phyloP scores from a whole-genome alignment of 176 grass and related monocot genomes.

The Canna indica region DNA sequence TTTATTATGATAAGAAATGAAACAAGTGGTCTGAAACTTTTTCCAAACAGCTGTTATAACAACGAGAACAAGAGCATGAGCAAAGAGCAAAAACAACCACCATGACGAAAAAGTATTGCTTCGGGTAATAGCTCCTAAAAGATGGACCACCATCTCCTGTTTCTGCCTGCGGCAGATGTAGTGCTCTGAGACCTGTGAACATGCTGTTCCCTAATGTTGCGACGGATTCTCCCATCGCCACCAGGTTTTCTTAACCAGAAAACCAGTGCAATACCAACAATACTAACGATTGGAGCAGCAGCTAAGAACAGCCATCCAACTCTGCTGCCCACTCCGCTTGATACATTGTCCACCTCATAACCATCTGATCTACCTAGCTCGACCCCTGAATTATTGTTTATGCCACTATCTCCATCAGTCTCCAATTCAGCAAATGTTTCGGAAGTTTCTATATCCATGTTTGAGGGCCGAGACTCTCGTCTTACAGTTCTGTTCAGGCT shows the following conservation, averaged over 20 bases:
- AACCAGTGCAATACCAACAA: conserved; percentile 65
- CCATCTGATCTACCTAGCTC: conserved; percentile 18
- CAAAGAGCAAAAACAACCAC: not conserved
- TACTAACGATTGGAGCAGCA: conserved; percentile 55
- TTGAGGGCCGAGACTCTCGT: conserved; percentile 3
- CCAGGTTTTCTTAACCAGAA: conserved; percentile 61
- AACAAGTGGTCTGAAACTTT: not conserved
- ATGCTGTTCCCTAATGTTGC: conserved; percentile 7
- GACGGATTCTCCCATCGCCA: conserved; percentile 11
- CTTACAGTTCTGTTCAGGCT: conserved; percentile 20
- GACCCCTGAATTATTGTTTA: conserved; percentile 1
- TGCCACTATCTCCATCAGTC: conserved; percentile 17
- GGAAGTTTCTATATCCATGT: conserved; percentile 19
- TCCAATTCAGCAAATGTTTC: conserved; percentile 40
- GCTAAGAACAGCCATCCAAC: conserved; percentile 52
- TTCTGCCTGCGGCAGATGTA: conserved; percentile 26
- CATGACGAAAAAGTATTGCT: too few relatives aligned
- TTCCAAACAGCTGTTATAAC: not conserved
- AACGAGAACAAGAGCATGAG: not conserved
- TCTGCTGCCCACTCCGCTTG: conserved; percentile 21
- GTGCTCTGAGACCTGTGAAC: conserved; percentile 24
- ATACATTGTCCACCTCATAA: not conserved
- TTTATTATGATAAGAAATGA: not conserved
- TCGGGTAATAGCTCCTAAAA: conserved; percentile 52
- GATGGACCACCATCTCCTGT: conserved; percentile 82